Evolutionary conservation across 73 alveolate genomes (phyloP), one percentile per base, ranked within the genome.

Genomic region (Effrenium voratum): DNA sequence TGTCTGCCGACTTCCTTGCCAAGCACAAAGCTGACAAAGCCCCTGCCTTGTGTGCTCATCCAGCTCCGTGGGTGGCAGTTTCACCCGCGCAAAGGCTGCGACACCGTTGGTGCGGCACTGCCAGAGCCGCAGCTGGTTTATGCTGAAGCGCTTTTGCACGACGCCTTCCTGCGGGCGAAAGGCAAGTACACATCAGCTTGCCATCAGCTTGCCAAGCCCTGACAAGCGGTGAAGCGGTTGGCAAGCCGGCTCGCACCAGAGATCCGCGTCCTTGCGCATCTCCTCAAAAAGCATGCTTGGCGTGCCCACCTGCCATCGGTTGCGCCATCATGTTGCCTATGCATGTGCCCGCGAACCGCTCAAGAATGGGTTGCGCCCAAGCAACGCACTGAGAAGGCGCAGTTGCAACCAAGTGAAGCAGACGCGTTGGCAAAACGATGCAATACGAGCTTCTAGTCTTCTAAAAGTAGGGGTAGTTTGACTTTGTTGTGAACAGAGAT

Each of bases 231-330:
- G 22, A 55, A 55, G 68, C n/a, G n/a, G n/a, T n/a, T n/a, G n/a
- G 68, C 68, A 55, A 55, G 68, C 68, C 68, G 30, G 30, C 68
- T 55, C 30, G 68, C 68, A 55, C 68, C 12, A 22, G 22, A 15
- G 68, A 19, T 40, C 49, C 49, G 50, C 32, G 47, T 46, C 91
- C 76, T 86, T 86, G 60, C 59, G 94, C 94, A 86, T 86, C 94
- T 86, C 94, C 43, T 86, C 94, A 28, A 86, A 86, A 30, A 86
- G 76, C 94, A 86, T 86, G 44, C 83, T 82, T 15, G 94, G 94
- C 22, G 94, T 86, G 55, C 94, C 94, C 28, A 86, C 94, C 81
- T 86, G 94, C 50, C n/a, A n/a, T n/a, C n/a, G n/a, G n/a, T n/a
- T n/a, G n/a, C n/a, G n/a, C n/a, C n/a, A n/a, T n/a, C n/a, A n/a